Evolutionary conservation across 495 filamentous ascomycete genomes (phyloP).

Genomic region (Tetracladium setigerum): DNA sequence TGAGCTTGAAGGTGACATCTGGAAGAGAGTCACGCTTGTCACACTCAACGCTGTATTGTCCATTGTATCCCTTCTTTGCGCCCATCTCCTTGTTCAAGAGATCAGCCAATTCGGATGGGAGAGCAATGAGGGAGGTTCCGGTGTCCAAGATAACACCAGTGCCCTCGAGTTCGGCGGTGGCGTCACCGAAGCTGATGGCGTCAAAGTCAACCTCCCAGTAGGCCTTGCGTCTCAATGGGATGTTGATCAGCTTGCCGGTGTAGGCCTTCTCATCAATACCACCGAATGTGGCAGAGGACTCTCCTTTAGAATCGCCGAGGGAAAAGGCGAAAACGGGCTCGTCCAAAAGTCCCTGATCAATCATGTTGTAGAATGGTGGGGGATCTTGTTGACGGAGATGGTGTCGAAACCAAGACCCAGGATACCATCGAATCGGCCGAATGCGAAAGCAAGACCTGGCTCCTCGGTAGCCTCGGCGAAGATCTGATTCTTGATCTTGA

Average conservation of each 20-base stretch:
- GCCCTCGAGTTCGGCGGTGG: conserved; percentile 78
- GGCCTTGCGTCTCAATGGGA: conserved; percentile 93
- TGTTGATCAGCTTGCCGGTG: conserved; percentile 81
- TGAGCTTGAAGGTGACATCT: conserved; percentile 80
- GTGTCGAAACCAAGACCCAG: conserved; percentile 90
- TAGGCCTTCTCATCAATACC: conserved; percentile 83
- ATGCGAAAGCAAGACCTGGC: conserved; percentile 95
- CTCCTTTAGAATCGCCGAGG: conserved; percentile 68
- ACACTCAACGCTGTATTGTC: conserved; percentile 93
- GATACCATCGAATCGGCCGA: conserved; percentile 97
- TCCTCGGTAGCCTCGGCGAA: conserved; percentile 95
- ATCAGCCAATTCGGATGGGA: conserved; percentile 88
- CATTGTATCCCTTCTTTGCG: conserved; percentile 91
- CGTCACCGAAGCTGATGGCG: conserved; percentile 77
- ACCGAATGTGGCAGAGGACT: conserved; percentile 87
- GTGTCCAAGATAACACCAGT: conserved; percentile 98
- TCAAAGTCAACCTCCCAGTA: conserved; percentile 99
- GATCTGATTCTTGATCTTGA: conserved; percentile 77
- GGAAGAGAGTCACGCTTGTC: conserved; percentile 71
- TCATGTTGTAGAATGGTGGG: conserved; percentile 94
- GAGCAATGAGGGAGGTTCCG: conserved; percentile 94
- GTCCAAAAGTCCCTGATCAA: conserved; percentile 82
- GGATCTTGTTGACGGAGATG: conserved; percentile 92
- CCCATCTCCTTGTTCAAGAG: conserved; percentile 97
- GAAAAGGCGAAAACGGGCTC: conserved; percentile 96